These are phyloP conservation scores for Polygonum maritimum DNA, from an alignment of 148 eudicot species.

Conservation along the genomic window DNA sequence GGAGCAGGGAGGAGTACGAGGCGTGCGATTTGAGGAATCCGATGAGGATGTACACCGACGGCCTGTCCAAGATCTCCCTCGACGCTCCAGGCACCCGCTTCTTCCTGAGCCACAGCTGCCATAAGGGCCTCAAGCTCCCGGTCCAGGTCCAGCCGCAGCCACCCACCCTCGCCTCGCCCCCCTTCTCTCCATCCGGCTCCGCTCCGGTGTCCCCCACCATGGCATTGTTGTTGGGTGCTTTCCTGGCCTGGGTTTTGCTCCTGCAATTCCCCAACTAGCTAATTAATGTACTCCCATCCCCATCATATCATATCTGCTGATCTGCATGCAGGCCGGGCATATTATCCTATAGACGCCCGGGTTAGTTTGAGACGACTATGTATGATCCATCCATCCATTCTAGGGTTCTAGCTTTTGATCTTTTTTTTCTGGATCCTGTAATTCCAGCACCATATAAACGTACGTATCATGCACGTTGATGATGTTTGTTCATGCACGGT, in stretches of 20 bases:
- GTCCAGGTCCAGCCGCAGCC: constrained; percentile 42
- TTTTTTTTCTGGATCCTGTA: too few species aligned
- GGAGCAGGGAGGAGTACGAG: constrained; percentile 42
- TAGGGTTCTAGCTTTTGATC: too few species aligned
- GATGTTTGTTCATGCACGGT: too few species aligned
- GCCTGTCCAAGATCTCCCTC: constrained; percentile 37
- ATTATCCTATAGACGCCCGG: too few species aligned
- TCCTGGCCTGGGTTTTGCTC: neutral
- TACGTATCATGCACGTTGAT: too few species aligned
- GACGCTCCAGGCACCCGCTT: constrained; percentile 54
- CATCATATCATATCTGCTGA: too few species aligned
- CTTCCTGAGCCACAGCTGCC: constrained; percentile 72
- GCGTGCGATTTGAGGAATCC: constrained; percentile 68
- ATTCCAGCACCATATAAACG: too few species aligned
- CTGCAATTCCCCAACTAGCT: neutral
- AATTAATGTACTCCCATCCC: too few species aligned
- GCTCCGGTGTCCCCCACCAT: neutral
- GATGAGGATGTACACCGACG: constrained; percentile 57
- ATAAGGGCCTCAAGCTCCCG: constrained; percentile 59
- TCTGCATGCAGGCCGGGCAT: too few species aligned
- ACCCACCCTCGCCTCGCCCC: constrained; percentile 6
- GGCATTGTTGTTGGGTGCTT: neutral
- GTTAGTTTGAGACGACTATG: too few species aligned
- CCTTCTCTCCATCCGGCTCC: neutral
- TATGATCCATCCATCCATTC: too few species aligned